Evolutionary conservation across 179 eudicot species (phyloP).

Genomic region (Amaranthus tricolor): DNA sequence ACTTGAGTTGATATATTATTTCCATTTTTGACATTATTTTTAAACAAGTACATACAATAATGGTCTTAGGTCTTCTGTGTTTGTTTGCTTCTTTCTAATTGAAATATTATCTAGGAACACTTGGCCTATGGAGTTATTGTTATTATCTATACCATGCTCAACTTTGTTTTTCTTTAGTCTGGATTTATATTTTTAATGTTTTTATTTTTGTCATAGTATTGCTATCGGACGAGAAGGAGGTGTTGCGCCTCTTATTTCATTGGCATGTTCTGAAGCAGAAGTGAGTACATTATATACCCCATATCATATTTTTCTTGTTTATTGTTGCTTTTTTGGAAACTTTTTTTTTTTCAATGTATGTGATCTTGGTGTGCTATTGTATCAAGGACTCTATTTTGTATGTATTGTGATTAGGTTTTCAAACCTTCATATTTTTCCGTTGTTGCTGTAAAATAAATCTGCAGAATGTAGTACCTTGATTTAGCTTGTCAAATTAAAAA

Average conservation of each 20-base stretch:
- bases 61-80: no score
- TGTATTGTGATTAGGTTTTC: not conserved
- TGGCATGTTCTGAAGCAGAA: conserved; percentile 76
- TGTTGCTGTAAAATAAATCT: not conserved
- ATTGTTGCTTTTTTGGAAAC: not conserved
- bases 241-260: conserved; percentile 83
- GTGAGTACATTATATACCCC: conserved; percentile 43
- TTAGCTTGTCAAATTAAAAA: not conserved
- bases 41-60: not conserved
- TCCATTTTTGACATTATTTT: not conserved
- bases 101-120: not conserved
- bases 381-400: not conserved
- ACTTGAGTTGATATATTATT: not conserved
- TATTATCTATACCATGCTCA: not conserved
- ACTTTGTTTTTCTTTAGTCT: not conserved
- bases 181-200: conserved; percentile 8
- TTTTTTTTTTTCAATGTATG: not conserved
- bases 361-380: not conserved
- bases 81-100: not conserved
- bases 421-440: not conserved
- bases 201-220: conserved; percentile 51
- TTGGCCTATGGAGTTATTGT: not conserved
- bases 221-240: conserved; percentile 98
- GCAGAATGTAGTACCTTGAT: not conserved
- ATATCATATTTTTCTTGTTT: conserved; percentile 5